Conservation (phyloP, 768 basidiomycete genomes). For the Tricholoma hemisulphureum region DNA sequence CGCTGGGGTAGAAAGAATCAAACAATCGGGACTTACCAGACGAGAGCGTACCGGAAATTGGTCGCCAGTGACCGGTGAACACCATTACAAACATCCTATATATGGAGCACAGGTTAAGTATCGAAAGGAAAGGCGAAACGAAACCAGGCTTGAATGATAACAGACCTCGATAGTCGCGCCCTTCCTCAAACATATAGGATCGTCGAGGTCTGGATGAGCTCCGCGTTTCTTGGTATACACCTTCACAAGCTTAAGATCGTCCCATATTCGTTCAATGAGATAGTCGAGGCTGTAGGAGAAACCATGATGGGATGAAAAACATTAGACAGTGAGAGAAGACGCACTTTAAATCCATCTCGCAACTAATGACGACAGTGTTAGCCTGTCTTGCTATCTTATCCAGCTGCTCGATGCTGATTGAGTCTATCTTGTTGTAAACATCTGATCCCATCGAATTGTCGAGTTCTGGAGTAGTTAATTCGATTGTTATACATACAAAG, state of each 20-base stretch:
- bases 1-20: not conserved
- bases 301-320: conserved; percentile 2
- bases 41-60: conserved; percentile 92
- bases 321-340: conserved; percentile 16
- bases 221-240: conserved; percentile 98
- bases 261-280: conserved; percentile 77
- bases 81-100: conserved; percentile 83
- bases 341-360: conserved; percentile 91
- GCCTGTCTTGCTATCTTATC: conserved; percentile 81
- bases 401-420: conserved; percentile 79
- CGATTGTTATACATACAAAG: conserved; percentile 57
- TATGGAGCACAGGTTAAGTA: not conserved
- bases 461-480: not conserved
- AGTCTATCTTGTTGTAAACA: conserved; percentile 97
- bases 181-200: conserved; percentile 87
- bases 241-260: conserved; percentile 77
- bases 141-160: not conserved
- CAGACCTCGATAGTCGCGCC: conserved; percentile 90
- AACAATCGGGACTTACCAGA: conserved; percentile 61
- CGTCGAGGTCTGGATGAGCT: conserved; percentile 85
- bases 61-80: conserved; percentile 86
- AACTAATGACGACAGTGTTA: conserved; percentile 91
- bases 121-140: not conserved
- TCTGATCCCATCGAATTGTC: conserved; percentile 39
- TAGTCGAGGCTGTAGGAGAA: conserved; percentile 55